Base-by-base conservation (phyloP, 495 filamentous ascomycete species). In the Aspergillus coremiiformis region DNA sequence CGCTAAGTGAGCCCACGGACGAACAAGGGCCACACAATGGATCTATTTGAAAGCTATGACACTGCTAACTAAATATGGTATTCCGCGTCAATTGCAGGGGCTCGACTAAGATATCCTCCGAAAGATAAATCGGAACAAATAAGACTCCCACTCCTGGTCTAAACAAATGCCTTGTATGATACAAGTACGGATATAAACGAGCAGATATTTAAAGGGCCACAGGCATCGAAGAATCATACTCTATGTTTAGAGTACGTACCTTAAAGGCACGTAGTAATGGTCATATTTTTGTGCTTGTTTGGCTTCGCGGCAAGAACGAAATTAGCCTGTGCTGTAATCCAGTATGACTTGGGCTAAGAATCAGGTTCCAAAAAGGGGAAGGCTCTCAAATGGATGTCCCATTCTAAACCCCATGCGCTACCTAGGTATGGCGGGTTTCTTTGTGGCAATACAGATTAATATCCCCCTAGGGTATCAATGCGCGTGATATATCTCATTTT, bases 401-500 rank as follows among this genome's bases (percentile, higher is more conserved):
- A n/a, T n/a, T n/a, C n/a, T n/a, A 30, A 30, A 30, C 27, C 7
- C 7, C 7, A 30, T 30, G 27, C 27, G 12, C 8, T 9, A 30
- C 27, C 27, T n/a, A n/a, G n/a, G n/a, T n/a, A 4, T 27, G 8
- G 24, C 4, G 4, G 24, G 8, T 27, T 27, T 4, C 24, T 27
- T 27, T 27, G 24, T 27, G 24, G 8, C 8, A 8, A 27, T 44
- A 2, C 20, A 5, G 7, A 43, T 21, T 4, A 48, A 42, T 3
- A 23, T 44, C 26, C 33, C 33, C 37, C 23, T 9, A 15, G 21
- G 30, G 26, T 21, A 44, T 44, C 39, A 27, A 11, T 23, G 37
- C 12, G 10, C 48, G 44, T 54, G 52, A 54, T 43, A 24, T 47
- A 42, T 54, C 52, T 48, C 21, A 44, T 53, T 53, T 35, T 27